Base-by-base conservation (phyloP, 2,329 filamentous ascomycete genomes). In the Talaromyces rugulosus region DNA sequence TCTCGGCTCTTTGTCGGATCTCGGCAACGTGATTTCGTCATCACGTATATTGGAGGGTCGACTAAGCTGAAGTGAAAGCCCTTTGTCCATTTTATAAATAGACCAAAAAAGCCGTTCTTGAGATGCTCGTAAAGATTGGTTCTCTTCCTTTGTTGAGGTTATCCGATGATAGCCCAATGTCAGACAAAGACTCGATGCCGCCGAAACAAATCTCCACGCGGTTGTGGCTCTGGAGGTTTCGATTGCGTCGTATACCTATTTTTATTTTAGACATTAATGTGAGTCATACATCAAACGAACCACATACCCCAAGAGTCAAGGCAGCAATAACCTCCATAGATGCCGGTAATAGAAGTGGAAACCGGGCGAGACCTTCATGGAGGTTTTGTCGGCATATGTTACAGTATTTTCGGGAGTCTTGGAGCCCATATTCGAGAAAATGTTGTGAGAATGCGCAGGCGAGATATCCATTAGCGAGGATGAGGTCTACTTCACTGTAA, bases 161-260 rank as follows among this genome's bases (percentile, higher is more conserved):
- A 50, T 9, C 16, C 58, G 58, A 56, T 60, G 58, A 50, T 60
- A 56, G 11, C 58, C 58, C 18, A 60, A 52, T 16, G 58, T 56
- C 30, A 47, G 58, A 34, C 58, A 60, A 31, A 60, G 51, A 50
- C 44, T 30, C 8, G 58, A 28, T 7, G 58, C 58, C 16, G 33
- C 58, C 9, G 58, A 56, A 47, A 60, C 53, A 23, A 60, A 60
- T 55, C 44, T 60, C 58, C 58, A 60, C n/a, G 58, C 33, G 2
- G n/a, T 34, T 18, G 34, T 55, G 11, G 58, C 51, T 47, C 44
- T 36, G 11, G 34, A 60, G 27, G 40, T 60, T 47, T 55, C 58
- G 28, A 60, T 53, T 42, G 52, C 50, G n/a, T 60, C n/a, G 14
- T 34, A 60, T 56, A 36, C 31, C 58, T 56, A 28, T 34, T 34